Evolutionary conservation across 2,329 filamentous ascomycete species (phyloP).

Genomic region (Talaromyces piceae): DNA sequence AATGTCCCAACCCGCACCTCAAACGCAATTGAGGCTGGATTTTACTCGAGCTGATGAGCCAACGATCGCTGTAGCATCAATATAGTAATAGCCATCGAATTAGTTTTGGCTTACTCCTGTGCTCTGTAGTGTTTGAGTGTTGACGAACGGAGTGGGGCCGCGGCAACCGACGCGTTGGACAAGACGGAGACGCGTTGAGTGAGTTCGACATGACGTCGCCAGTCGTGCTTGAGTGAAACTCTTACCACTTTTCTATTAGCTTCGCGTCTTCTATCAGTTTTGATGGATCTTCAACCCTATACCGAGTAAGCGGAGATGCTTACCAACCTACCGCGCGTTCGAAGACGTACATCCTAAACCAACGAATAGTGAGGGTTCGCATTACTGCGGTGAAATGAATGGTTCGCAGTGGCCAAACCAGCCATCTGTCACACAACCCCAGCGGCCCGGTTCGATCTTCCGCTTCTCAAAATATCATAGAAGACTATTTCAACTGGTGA

Average conservation of each 20-base stretch:
- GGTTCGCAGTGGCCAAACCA: not conserved
- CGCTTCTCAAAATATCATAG: no score
- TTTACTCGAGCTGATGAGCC: not conserved
- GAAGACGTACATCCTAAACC: not conserved
- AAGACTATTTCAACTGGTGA: not conserved
- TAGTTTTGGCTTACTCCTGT: no score
- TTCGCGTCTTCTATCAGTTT: not conserved
- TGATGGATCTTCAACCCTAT: not conserved
- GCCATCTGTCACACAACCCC: not conserved
- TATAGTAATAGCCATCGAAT: not conserved
- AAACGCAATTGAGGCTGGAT: not conserved
- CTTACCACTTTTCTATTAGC: not conserved
- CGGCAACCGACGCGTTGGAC: not conserved
- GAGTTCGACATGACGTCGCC: not conserved
- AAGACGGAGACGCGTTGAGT: not conserved
- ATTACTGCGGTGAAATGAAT: not conserved
- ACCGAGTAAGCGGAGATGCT: not conserved
- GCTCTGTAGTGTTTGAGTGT: no score
- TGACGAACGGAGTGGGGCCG: conserved; percentile 2
- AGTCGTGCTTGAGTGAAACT: not conserved
- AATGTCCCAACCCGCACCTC: not conserved
- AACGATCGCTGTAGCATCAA: no score
- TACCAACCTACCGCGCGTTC: not conserved
- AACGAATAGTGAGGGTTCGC: not conserved
- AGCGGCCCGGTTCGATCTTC: not conserved